Evolutionary conservation across 2,329 filamentous ascomycete genomes (phyloP).

Genomic region (Xylariaceae sp.): DNA sequence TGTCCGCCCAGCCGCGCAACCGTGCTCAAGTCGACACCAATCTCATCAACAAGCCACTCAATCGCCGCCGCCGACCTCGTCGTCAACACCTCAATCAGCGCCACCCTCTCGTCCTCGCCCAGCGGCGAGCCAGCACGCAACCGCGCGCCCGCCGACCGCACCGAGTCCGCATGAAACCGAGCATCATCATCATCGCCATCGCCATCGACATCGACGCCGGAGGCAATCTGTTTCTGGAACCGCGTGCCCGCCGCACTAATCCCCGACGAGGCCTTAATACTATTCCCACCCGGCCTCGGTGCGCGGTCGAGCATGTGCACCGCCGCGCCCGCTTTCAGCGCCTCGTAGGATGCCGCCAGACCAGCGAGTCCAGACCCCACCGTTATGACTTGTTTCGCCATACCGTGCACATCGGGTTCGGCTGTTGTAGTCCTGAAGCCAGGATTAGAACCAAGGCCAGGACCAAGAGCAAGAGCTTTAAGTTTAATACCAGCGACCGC

Average conservation of each 20-base stretch:
- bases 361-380: slow-evolving; percentile 63
- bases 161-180: slow-evolving; percentile 40
- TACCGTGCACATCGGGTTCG: background rate
- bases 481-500: background rate
- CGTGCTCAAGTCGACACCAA: slow-evolving; percentile 52
- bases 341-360: slow-evolving; percentile 52
- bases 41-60: slow-evolving; percentile 51
- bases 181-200: slow-evolving; percentile 42
- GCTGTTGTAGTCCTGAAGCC: background rate
- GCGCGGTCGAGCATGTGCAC: slow-evolving; percentile 56
- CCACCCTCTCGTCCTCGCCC: slow-evolving; percentile 33
- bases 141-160: slow-evolving; percentile 48
- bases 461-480: background rate
- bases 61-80: slow-evolving; percentile 44
- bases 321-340: slow-evolving; percentile 45
- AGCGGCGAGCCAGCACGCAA: slow-evolving; percentile 25
- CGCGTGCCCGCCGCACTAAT: slow-evolving; percentile 58
- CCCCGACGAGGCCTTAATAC: slow-evolving; percentile 61
- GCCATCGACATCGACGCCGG: slow-evolving; percentile 35
- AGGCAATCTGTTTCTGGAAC: slow-evolving; percentile 43
- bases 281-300: slow-evolving; percentile 57
- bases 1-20: slow-evolving; percentile 58
- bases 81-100: slow-evolving; percentile 45
- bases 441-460: background rate
- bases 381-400: slow-evolving; percentile 42